These are phyloP conservation scores for Moniliella sp. DNA, from an alignment of 1,284 basidiomycete species.

Conservation along the genomic window DNA sequence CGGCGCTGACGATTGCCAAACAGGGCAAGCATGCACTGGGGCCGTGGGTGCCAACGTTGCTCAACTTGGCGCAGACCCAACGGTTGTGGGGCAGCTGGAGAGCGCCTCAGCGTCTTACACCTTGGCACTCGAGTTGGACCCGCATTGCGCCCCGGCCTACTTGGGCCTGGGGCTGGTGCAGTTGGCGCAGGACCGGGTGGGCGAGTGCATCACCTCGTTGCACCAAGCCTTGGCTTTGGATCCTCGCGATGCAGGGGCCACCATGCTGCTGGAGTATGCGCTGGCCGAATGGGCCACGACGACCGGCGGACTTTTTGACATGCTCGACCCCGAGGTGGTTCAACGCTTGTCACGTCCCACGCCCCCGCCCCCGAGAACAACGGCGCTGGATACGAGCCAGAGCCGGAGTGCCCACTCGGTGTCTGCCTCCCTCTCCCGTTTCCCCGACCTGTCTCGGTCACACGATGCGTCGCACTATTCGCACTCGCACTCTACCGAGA, in stretches of 20 bases:
- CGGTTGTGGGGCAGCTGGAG: not conserved
- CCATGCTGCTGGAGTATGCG: slow-evolving; percentile 13
- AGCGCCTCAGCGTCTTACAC: slow-evolving; percentile 4
- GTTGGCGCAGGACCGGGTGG: slow-evolving; percentile 14
- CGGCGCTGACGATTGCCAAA: slow-evolving; percentile 42
- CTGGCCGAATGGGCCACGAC: slow-evolving; percentile 7
- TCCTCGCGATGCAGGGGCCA: slow-evolving; percentile 12
- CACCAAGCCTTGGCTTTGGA: slow-evolving; percentile 9
- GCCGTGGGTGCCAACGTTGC: slow-evolving; percentile 44
- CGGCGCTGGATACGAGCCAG: too few species aligned
- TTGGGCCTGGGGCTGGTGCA: slow-evolving; percentile 19
- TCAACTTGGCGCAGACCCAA: not conserved
- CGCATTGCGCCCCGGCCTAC: slow-evolving; percentile 14
- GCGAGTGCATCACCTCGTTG: slow-evolving; percentile 1
- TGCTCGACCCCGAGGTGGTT: too few species aligned
- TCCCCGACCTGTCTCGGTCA: too few species aligned
- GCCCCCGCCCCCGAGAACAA: too few species aligned
- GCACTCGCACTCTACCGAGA: too few species aligned
- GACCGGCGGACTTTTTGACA: too few species aligned
- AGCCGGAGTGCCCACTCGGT: too few species aligned
- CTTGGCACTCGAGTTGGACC: slow-evolving; percentile 17
- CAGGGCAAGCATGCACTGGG: slow-evolving; percentile 61
- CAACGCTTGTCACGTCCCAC: too few species aligned
- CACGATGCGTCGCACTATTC: too few species aligned
- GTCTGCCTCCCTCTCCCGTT: too few species aligned